Evolutionary conservation across 345 rosid genomes (phyloP).

Genomic region (Boechera divaricarpa): DNA sequence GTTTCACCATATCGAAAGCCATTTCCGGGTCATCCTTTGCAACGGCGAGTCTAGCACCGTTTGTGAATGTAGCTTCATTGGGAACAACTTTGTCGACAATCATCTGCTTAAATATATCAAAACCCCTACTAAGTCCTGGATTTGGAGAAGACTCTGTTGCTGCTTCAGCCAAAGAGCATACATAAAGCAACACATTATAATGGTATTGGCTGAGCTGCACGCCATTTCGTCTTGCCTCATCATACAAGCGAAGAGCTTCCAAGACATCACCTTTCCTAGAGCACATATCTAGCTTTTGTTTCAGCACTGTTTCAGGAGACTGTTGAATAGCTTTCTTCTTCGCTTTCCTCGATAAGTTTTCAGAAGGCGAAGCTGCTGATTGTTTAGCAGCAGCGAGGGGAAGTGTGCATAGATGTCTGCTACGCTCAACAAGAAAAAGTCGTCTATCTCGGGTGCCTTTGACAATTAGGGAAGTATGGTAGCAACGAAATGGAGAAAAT

Average conservation of each 20-base stretch:
- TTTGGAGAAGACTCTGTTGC: conserved; percentile 42
- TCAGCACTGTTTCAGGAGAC: conserved; percentile 66
- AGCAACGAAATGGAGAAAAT: conserved; percentile 35
- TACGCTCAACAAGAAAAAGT: conserved; percentile 36
- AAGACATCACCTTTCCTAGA: conserved; percentile 61
- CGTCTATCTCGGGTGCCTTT: conserved; percentile 41
- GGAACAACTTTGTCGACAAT: conserved; percentile 65
- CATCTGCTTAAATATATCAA: conserved; percentile 85
- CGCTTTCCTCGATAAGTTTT: conserved; percentile 49
- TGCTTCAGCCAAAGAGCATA: conserved; percentile 66
- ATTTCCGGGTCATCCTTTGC: conserved; percentile 80
- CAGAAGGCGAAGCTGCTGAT: conserved; percentile 34
- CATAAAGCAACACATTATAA: conserved; percentile 76
- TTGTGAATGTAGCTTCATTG: conserved; percentile 91
- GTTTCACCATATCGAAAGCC: conserved; percentile 90
- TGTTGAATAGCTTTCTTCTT: conserved; percentile 61
- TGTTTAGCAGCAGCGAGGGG: conserved; percentile 51
- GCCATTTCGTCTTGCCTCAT: conserved; percentile 65
- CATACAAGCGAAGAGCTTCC: conserved; percentile 85
- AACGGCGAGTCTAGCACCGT: conserved; percentile 74
- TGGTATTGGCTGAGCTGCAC: conserved; percentile 60
- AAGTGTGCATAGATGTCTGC: conserved; percentile 48
- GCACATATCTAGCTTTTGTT: conserved; percentile 67
- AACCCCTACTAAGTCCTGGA: conserved; percentile 65
- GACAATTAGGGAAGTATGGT: conserved; percentile 28